phyloP scores from a whole-genome alignment of 208 protist species.

The Porcisia hertigi region DNA sequence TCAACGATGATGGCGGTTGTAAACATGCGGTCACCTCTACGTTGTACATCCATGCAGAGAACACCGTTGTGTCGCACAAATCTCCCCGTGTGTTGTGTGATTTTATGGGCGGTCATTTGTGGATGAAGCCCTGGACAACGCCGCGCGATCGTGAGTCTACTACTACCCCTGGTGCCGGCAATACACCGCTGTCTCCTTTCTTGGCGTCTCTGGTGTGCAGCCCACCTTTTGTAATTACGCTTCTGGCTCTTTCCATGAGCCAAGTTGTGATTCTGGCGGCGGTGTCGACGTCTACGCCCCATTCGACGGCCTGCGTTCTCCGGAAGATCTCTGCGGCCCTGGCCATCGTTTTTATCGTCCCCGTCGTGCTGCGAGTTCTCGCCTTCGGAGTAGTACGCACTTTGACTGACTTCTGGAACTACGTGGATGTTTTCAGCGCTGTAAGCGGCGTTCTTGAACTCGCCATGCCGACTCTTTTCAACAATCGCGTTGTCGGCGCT shows the following conservation, averaged over 20 bases:
- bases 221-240: conserved; percentile 22
- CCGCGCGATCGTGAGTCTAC: conserved; percentile 18
- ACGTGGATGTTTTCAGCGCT: conserved; percentile 40
- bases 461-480: conserved; percentile 23
- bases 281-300: conserved; percentile 27
- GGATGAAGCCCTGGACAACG: conserved; percentile 9
- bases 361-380: conserved; percentile 36
- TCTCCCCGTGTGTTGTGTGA: neutral
- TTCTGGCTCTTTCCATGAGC: conserved; percentile 34
- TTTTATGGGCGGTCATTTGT: conserved; percentile 9
- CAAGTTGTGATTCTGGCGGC: conserved; percentile 50
- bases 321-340: conserved; percentile 30
- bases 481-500: conserved; percentile 26
- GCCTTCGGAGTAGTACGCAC: conserved; percentile 27
- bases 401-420: conserved; percentile 40
- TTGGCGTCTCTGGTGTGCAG: conserved; percentile 27
- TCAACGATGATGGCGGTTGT: neutral
- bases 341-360: conserved; percentile 43
- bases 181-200: neutral
- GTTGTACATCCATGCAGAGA: neutral
- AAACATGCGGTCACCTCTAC: no score
- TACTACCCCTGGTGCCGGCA: conserved; percentile 4
- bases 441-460: conserved; percentile 49
- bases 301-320: conserved; percentile 4
- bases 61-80: neutral